These are phyloP conservation scores for Articulospora tetracladia DNA, from an alignment of 495 filamentous ascomycete species.

Conservation along the genomic window DNA sequence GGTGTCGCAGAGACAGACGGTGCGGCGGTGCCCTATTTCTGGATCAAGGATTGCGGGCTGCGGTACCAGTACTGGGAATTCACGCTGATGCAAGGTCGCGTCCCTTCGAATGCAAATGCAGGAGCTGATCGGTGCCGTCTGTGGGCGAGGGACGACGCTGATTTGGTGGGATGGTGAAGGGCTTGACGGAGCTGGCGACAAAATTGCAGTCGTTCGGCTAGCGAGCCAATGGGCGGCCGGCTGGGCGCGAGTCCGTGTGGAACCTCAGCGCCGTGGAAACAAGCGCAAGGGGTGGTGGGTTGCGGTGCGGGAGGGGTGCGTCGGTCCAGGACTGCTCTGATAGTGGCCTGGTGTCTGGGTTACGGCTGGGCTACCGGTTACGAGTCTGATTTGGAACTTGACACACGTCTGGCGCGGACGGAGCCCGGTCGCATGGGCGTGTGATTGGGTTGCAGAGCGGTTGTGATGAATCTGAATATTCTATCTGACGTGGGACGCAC, in stretches of 20 bases:
- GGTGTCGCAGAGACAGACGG: constrained; percentile 17
- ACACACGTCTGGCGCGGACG: neutral
- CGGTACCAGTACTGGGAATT: neutral
- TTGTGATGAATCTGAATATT: neutral
- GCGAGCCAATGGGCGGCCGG: neutral
- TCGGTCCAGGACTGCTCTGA: no score
- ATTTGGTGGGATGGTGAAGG: constrained; percentile 12
- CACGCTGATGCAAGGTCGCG: constrained; percentile 24
- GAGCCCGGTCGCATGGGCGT: neutral
- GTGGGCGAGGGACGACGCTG: constrained; percentile 13
- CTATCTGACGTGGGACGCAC: neutral
- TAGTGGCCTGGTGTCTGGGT: no score
- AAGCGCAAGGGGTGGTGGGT: no score
- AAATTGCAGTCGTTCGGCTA: neutral
- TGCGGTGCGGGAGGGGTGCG: no score
- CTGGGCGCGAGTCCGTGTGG: neutral
- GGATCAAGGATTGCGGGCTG: constrained; percentile 15
- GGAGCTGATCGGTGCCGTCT: constrained; percentile 13
- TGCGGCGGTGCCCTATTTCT: constrained; percentile 15
- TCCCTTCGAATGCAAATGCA: constrained; percentile 16
- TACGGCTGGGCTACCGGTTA: neutral
- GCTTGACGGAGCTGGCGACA: constrained; percentile 3
- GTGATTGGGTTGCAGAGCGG: neutral
- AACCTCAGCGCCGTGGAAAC: no score
- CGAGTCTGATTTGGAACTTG: neutral